Percentiles rank a stretch among this genome's conserved stretches.
Evolutionary conservation across 208 protist species (phyloP).

Genomic region (Crithidia thermophila): DNA sequence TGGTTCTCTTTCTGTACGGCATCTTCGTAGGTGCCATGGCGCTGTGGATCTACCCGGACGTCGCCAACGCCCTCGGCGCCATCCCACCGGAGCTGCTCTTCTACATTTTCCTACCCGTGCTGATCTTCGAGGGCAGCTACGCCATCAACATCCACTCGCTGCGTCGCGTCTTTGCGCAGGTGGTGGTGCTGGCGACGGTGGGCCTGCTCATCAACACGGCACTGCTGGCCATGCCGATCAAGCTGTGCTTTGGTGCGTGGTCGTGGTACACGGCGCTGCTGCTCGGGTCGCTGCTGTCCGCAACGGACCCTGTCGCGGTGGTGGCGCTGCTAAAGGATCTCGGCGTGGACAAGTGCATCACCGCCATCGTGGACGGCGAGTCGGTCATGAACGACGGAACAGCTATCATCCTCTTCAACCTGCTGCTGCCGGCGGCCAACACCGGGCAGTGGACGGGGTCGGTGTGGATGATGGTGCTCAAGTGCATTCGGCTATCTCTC

Average conservation of each 20-base stretch:
- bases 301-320: conserved; percentile 92
- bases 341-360: conserved; percentile 74
- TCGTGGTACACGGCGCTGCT: conserved; percentile 71
- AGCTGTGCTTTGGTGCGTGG: conserved; percentile 59
- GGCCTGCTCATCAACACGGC: conserved; percentile 79
- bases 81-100: conserved; percentile 87
- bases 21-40: conserved; percentile 65
- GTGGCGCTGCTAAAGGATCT: conserved; percentile 86
- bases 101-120: conserved; percentile 89
- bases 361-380: conserved; percentile 88
- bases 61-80: conserved; percentile 49
- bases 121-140: conserved; percentile 91
- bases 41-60: conserved; percentile 51
- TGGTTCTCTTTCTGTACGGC: conserved; percentile 82
- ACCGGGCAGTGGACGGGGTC: conserved; percentile 37
- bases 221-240: conserved; percentile 55
- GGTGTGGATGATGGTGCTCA: conserved; percentile 40
- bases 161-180: conserved; percentile 66
- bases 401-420: conserved; percentile 85
- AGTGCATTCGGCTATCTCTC: conserved; percentile 49
- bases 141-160: conserved; percentile 79
- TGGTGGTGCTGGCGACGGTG: conserved; percentile 71
- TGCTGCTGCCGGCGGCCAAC: conserved; percentile 73
- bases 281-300: conserved; percentile 83
- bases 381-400: conserved; percentile 91